Base-by-base conservation (phyloP, 345 rosid species). In the rapeseed (Brassica napus) region DNA sequence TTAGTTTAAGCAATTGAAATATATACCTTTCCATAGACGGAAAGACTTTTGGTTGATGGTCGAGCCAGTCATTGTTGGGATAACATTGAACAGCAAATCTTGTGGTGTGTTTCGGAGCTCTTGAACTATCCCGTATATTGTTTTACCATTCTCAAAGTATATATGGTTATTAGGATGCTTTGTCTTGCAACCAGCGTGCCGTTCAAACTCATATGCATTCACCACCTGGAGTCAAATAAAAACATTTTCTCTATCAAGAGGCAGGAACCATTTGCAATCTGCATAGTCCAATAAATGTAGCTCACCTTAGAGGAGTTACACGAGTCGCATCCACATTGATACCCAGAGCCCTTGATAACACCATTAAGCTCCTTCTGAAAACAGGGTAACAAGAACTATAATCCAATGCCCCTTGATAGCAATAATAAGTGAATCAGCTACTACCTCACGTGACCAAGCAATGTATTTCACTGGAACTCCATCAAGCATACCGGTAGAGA, bases 151-250 rank as follows among this genome's bases (percentile, higher is more conserved):
- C 76, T 88, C 91, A 42, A 90, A 92, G 84, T 83, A 90, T 64
- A 92, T 90, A 75, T 88, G 97, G 78, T 88, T 92, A 82, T 92
- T 92, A 0, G 97, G 97, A 84, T 92, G 95, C 71, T 92, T 90
- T 31, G 94, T 89, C 75, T 92, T 92, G 88, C 87, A 87, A 69
- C 88, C 84, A 69, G 93, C 93, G 61, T 90, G 97, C 61, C 86
- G 89, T 84, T 90, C 95, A 73, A 92, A 89, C 82, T 90, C 95
- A 71, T 85, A 90, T 1, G 94, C 97, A 84, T 88, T 89, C 4
- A 90, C 85, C 81, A 85, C 90, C 94, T 90, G 59, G 62, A 8
- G 68, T 8, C 8, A 34, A 35, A 5, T 8, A 74, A 70, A 47
- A 24, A 30, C 24, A 15, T 74, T 57, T 74, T 57, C 0, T 4